phyloP scores from a whole-genome alignment of 2,329 filamentous ascomycete genomes.

The Phialophora chinensis region DNA sequence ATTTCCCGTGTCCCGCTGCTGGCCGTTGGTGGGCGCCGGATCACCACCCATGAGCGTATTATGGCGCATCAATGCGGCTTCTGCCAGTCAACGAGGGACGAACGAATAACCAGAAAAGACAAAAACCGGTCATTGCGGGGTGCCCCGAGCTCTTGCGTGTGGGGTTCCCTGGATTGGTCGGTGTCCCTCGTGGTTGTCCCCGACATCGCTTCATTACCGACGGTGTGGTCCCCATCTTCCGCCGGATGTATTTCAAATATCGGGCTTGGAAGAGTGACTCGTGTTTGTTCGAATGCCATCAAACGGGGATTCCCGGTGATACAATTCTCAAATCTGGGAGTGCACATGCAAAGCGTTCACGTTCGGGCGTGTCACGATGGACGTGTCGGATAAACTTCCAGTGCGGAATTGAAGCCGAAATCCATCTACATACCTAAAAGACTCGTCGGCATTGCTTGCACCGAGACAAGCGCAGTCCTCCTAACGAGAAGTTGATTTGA shows the following conservation, averaged over 20 bases:
- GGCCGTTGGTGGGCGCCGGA: background rate
- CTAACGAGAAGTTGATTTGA: background rate
- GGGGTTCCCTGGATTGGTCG: background rate
- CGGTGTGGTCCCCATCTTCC: background rate
- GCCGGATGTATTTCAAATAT: background rate
- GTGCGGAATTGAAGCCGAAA: conserved; percentile 6
- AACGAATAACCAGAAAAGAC: conserved; percentile 8
- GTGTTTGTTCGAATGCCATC: background rate
- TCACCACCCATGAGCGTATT: background rate
- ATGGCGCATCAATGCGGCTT: conserved; percentile 16
- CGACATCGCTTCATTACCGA: background rate
- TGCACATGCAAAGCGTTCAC: background rate
- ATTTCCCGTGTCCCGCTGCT: conserved; percentile 9
- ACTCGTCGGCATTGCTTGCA: background rate
- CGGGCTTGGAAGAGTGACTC: background rate
- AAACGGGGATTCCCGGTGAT: background rate
- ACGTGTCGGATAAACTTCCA: background rate
- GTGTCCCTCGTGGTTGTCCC: background rate
- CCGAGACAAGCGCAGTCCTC: background rate
- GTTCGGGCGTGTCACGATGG: background rate
- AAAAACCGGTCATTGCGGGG: background rate
- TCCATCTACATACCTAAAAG: background rate
- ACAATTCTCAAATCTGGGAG: background rate
- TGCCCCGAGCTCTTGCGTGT: background rate
- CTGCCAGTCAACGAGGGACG: conserved; percentile 6